Conservation (phyloP, 208 protist genomes). For the Trypanosomatidae sp. region DNA sequence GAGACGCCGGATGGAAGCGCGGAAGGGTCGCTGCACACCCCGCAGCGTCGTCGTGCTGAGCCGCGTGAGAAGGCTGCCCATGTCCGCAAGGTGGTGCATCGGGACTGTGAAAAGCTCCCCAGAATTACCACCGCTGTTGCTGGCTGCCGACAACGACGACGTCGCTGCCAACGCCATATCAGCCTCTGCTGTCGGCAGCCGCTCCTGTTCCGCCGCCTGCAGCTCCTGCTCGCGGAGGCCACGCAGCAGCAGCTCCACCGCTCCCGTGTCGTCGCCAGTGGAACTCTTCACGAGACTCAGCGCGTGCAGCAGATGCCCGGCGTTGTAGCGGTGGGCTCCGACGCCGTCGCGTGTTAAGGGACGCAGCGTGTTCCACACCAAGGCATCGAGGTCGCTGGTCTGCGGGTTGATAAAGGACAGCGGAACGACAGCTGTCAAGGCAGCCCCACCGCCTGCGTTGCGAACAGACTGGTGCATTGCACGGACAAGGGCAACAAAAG, state of each 20-base stretch:
- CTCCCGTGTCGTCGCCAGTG: conserved; percentile 51
- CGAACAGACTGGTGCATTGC: conserved; percentile 56
- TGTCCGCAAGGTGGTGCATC: conserved; percentile 61
- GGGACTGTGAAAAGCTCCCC: conserved; percentile 33
- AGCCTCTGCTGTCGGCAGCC: too few relatives aligned
- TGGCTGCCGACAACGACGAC: too few relatives aligned
- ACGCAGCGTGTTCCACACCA: conserved; percentile 39
- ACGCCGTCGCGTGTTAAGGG: conserved; percentile 24
- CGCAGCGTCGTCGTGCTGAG: conserved; percentile 39
- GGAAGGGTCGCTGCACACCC: conserved; percentile 37
- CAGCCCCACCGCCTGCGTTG: conserved; percentile 30
- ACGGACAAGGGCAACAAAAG: conserved; percentile 17
- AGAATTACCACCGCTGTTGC: too few relatives aligned
- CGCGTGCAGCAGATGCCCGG: conserved; percentile 53
- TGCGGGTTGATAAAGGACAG: conserved; percentile 65
- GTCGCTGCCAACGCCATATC: too few relatives aligned
- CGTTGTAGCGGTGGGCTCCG: conserved; percentile 39
- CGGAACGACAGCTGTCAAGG: conserved; percentile 23
- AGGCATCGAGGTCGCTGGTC: conserved; percentile 33
- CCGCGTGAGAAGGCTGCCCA: conserved; percentile 53
- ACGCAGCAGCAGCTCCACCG: conserved; percentile 45
- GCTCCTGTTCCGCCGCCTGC: conserved; percentile 3
- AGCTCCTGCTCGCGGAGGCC: conserved; percentile 28
- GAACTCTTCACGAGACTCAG: conserved; percentile 70
- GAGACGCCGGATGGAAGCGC: conserved; percentile 27